phyloP scores from a whole-genome alignment of 2,329 filamentous ascomycete genomes.

The Dryadomyces sulphureus region DNA sequence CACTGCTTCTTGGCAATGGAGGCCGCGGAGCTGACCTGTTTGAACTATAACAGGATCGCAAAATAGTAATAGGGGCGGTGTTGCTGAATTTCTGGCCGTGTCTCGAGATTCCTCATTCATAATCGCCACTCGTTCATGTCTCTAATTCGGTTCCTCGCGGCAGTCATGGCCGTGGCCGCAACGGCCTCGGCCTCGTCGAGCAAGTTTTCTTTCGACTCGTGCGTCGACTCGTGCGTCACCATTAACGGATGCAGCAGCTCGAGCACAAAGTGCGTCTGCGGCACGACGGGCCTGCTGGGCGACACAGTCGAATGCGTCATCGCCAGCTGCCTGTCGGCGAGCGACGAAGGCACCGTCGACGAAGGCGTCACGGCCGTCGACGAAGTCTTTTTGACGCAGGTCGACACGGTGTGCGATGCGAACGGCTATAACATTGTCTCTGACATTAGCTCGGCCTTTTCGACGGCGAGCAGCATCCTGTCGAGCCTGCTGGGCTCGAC shows the following conservation, averaged over 20 bases:
- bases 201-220: slow-evolving; percentile 6
- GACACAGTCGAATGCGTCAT: slow-evolving; percentile 8
- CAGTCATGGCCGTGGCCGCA: neutral
- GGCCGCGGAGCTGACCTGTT: no score
- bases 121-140: no score
- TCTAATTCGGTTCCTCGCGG: no score
- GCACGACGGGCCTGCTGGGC: slow-evolving; percentile 6
- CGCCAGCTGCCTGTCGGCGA: slow-evolving; percentile 6
- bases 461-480: slow-evolving; percentile 7
- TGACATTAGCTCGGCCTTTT: slow-evolving; percentile 6
- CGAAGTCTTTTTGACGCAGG: slow-evolving; percentile 5
- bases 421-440: slow-evolving; percentile 3
- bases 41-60: no score
- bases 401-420: slow-evolving; percentile 6
- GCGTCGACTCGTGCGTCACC: slow-evolving; percentile 8
- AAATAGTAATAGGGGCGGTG: no score
- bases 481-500: neutral
- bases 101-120: no score
- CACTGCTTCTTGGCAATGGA: no score
- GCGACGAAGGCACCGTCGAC: neutral
- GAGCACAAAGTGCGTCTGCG: slow-evolving; percentile 9
- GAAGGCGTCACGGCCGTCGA: slow-evolving; percentile 5
- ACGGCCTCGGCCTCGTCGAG: neutral
- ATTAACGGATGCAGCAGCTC: slow-evolving; percentile 7
- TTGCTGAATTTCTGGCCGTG: no score